Conservation (phyloP, 2,329 filamentous ascomycete genomes). For the Xylaria sp. region DNA sequence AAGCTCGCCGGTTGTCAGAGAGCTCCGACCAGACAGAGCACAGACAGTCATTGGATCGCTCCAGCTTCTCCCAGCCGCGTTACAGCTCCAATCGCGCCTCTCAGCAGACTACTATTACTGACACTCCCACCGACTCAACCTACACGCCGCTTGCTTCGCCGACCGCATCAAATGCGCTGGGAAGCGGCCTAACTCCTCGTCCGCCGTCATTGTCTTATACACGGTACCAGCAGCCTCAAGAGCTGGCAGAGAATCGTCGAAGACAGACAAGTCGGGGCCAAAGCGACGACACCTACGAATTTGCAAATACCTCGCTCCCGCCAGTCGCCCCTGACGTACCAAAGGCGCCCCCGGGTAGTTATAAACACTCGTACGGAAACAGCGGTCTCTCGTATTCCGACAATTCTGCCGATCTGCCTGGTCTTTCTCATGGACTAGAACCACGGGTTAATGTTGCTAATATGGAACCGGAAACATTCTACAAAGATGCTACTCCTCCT, state of each 20-base stretch:
- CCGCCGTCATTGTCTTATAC: conserved; percentile 67
- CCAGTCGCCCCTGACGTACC: conserved; percentile 71
- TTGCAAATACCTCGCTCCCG: conserved; percentile 52
- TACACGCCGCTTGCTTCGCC: conserved; percentile 69
- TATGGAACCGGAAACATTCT: conserved; percentile 52
- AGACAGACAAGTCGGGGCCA: conserved; percentile 57
- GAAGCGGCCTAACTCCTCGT: conserved; percentile 66
- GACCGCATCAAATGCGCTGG: conserved; percentile 61
- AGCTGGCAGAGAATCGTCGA: conserved; percentile 57
- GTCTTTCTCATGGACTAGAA: conserved; percentile 45
- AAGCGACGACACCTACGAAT: conserved; percentile 56
- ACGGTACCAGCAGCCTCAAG: conserved; percentile 56
- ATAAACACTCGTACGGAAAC: conserved; percentile 61
- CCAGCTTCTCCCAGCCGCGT: conserved; percentile 50
- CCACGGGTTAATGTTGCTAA: conserved; percentile 38
- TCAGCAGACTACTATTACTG: conserved; percentile 65
- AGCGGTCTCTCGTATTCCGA: conserved; percentile 50
- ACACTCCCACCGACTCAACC: conserved; percentile 68
- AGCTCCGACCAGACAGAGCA: conserved; percentile 50
- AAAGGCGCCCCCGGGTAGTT: conserved; percentile 67
- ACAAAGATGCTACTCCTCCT: conserved; percentile 46
- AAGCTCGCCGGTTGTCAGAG: conserved; percentile 56
- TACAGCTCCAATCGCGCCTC: conserved; percentile 62
- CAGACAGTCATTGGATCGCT: conserved; percentile 52
- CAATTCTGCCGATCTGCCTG: conserved; percentile 48